Evolutionary conservation across 78 protist species (phyloP).

Genomic region (Emiliania huxleyi): DNA sequence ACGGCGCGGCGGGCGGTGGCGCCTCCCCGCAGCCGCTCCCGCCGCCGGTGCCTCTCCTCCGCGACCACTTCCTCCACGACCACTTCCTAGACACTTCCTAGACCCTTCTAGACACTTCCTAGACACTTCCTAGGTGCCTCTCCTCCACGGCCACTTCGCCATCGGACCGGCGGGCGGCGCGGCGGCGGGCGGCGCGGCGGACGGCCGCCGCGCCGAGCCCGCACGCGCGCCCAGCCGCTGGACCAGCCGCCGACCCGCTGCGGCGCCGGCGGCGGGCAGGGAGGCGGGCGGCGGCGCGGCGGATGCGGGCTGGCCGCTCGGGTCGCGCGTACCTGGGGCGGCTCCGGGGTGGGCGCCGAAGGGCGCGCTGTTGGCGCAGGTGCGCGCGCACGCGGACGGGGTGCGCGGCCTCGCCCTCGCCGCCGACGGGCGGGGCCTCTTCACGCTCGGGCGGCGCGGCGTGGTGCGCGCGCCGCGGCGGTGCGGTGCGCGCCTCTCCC

Average conservation of each 20-base stretch:
- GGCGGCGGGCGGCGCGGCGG: background rate
- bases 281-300: background rate
- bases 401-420: background rate
- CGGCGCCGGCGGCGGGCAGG: background rate
- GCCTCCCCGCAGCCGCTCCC: background rate
- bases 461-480: too few relatives aligned
- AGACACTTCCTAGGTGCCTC: background rate
- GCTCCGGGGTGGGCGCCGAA: background rate
- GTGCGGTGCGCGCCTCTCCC: too few relatives aligned
- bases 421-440: background rate
- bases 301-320: background rate
- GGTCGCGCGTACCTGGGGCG: background rate
- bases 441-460: background rate
- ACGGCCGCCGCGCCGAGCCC: background rate
- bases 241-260: background rate
- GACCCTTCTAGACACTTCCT: too few relatives aligned
- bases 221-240: background rate
- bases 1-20: background rate
- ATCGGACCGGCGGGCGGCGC: background rate
- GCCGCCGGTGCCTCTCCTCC: background rate
- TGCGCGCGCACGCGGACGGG: background rate
- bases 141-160: background rate
- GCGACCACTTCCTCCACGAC: too few relatives aligned
- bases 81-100: too few relatives aligned
- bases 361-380: background rate